Percentiles rank a stretch among this genome's conserved stretches.
phyloP scores from a whole-genome alignment of 1,284 basidiomycete genomes.

The Blastosporella zonata region DNA sequence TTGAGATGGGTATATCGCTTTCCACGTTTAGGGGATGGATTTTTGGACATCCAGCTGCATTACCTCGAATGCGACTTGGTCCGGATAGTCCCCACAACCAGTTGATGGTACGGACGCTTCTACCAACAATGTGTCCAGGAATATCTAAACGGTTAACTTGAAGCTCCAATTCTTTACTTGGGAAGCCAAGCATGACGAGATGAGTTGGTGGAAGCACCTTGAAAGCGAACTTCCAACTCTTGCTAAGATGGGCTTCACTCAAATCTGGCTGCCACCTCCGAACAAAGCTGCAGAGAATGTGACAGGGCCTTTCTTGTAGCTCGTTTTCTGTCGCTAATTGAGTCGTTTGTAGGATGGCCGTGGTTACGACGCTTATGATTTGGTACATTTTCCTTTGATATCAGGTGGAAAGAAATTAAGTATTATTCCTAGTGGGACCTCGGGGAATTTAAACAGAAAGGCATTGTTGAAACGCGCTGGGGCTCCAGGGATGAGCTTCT shows the following conservation, averaged over 20 bases:
- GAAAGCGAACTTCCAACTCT: slow-evolving; percentile 68
- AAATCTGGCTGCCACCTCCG: slow-evolving; percentile 76
- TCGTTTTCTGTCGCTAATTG: slow-evolving; percentile 2
- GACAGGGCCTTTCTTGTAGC: slow-evolving; percentile 8
- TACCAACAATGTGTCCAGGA: neutral
- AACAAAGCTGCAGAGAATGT: slow-evolving; percentile 70
- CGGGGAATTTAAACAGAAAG: slow-evolving; percentile 91
- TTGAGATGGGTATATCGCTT: slow-evolving; percentile 20
- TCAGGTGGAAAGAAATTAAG: neutral
- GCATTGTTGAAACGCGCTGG: slow-evolving; percentile 82
- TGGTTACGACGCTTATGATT: slow-evolving; percentile 80
- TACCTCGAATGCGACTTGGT: slow-evolving; percentile 56
- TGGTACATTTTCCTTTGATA: slow-evolving; percentile 40
- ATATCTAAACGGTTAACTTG: neutral
- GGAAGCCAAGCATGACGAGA: slow-evolving; percentile 54
- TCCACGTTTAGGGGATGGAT: slow-evolving; percentile 27
- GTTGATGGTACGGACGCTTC: slow-evolving; percentile 52
- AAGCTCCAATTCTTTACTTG: slow-evolving; percentile 86
- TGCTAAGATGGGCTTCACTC: slow-evolving; percentile 79
- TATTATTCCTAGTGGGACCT: slow-evolving; percentile 69
- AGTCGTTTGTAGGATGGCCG: slow-evolving; percentile 48
- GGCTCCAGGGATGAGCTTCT: slow-evolving; percentile 84
- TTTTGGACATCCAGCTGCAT: slow-evolving; percentile 36
- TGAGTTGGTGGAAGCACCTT: slow-evolving; percentile 86
- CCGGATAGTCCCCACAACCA: slow-evolving; percentile 51